phyloP scores from a whole-genome alignment of 176 grass and related monocot species.

The Rhynchospora pubera region DNA sequence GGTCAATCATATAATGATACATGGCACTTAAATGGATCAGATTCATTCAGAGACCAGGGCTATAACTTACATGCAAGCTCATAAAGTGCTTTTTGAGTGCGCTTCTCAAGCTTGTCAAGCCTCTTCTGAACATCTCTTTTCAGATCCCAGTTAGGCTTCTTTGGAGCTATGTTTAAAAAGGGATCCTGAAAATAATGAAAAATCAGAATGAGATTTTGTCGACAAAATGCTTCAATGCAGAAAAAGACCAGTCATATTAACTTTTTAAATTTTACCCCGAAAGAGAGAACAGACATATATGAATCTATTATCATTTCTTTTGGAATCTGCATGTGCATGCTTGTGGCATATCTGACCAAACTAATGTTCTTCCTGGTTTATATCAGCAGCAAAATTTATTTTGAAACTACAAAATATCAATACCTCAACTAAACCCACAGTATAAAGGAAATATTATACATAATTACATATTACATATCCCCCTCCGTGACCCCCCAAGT shows the following conservation, averaged over 20 bases:
- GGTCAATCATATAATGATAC: background rate
- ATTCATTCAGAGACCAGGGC: background rate
- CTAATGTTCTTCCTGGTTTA: too few species aligned
- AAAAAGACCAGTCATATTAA: background rate
- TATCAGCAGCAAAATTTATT: background rate
- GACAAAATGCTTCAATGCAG: background rate
- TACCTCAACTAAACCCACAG: background rate
- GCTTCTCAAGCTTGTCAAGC: slow-evolving; percentile 83
- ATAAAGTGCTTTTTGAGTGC: slow-evolving; percentile 83
- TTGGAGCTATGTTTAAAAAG: slow-evolving; percentile 89
- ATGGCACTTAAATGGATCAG: background rate
- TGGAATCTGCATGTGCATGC: background rate
- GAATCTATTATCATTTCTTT: background rate
- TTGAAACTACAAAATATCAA: background rate
- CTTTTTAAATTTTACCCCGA: background rate
- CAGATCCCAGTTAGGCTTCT: slow-evolving; percentile 97
- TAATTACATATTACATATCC: background rate
- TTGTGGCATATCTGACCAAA: background rate
- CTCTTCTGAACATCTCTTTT: slow-evolving; percentile 83
- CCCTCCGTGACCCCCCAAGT: too few species aligned
- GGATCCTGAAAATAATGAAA: slow-evolving; percentile 40
- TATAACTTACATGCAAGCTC: slow-evolving; percentile 60
- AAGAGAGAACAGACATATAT: background rate
- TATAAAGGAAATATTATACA: background rate
- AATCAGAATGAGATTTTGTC: background rate